Conservation (phyloP, 179 eudicot species). For the Heliamphora pulchella region DNA sequence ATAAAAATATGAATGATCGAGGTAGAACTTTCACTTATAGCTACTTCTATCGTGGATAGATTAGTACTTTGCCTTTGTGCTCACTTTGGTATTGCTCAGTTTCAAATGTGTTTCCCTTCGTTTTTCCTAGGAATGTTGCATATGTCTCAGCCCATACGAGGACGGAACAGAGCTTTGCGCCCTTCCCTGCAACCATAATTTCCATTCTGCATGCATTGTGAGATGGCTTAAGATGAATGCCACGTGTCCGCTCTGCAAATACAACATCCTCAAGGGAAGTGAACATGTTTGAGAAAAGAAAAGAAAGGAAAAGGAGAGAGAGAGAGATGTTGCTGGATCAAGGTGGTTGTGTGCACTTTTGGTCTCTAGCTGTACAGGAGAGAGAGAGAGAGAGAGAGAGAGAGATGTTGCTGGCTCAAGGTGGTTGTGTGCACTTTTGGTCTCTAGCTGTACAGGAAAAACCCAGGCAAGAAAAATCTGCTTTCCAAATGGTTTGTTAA, state of each 20-base stretch:
- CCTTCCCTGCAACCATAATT: constrained; percentile 73
- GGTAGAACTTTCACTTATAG: too few species aligned
- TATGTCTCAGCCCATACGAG: constrained; percentile 64
- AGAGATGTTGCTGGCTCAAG: too few species aligned
- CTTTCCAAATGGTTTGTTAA: not conserved
- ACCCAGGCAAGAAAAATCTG: constrained; percentile 2
- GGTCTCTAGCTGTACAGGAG: not conserved
- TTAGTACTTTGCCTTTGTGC: not conserved
- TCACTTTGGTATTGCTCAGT: too few species aligned
- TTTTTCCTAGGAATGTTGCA: constrained; percentile 63
- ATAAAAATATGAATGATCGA: too few species aligned
- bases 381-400: too few species aligned
- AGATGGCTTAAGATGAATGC: constrained; percentile 83
- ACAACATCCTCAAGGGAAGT: constrained; percentile 52
- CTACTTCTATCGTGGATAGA: not conserved
- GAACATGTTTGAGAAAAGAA: constrained; percentile 25
- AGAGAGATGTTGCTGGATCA: not conserved
- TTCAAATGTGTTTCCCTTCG: too few species aligned
- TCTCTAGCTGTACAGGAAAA: constrained; percentile 15
- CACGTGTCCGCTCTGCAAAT: constrained; percentile 87
- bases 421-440: too few species aligned
- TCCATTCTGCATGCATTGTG: constrained; percentile 60
- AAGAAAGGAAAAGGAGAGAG: not conserved
- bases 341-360: not conserved
- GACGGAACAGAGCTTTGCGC: constrained; percentile 61